Evolutionary conservation across 768 basidiomycete species (phyloP).

Genomic region (Amyloporia xantha): DNA sequence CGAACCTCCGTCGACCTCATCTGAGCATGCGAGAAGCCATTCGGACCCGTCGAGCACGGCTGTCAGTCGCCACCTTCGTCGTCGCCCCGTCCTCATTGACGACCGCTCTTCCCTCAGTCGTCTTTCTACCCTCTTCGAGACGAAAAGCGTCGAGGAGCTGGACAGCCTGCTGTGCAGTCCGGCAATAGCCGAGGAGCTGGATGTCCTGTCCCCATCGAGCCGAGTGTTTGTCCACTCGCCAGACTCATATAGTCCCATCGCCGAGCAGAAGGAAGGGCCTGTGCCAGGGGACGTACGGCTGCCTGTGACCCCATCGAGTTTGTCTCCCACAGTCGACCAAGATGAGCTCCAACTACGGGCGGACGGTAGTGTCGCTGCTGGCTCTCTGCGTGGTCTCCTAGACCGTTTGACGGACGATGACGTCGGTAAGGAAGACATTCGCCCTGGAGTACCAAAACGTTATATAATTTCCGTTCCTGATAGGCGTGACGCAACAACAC

Average conservation of each 20-base stretch:
- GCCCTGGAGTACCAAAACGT: not conserved
- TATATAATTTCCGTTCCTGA: not conserved
- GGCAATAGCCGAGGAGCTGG: constrained; percentile 43
- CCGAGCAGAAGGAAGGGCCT: no score
- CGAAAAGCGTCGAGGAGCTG: constrained; percentile 28
- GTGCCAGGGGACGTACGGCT: no score
- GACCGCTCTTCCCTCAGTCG: constrained; percentile 30
- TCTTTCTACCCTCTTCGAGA: constrained; percentile 33
- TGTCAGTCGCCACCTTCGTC: constrained; percentile 24
- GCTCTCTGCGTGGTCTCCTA: constrained; percentile 65
- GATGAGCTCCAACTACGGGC: constrained; percentile 59
- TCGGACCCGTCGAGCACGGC: not conserved
- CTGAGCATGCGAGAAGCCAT: not conserved
- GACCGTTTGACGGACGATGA: constrained; percentile 61
- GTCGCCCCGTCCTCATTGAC: constrained; percentile 33
- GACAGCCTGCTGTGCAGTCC: constrained; percentile 26
- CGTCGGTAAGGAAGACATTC: constrained; percentile 39
- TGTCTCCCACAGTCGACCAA: constrained; percentile 46
- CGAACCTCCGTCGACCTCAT: no score
- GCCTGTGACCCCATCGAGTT: constrained; percentile 47
- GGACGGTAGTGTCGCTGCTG: constrained; percentile 62
- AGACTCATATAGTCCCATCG: no score
- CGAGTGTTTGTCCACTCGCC: constrained; percentile 54
- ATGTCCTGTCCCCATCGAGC: constrained; percentile 55
- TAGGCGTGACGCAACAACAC: no score